Base-by-base conservation (phyloP, 2,329 filamentous ascomycete genomes). In the Trichoderma simmonsii region DNA sequence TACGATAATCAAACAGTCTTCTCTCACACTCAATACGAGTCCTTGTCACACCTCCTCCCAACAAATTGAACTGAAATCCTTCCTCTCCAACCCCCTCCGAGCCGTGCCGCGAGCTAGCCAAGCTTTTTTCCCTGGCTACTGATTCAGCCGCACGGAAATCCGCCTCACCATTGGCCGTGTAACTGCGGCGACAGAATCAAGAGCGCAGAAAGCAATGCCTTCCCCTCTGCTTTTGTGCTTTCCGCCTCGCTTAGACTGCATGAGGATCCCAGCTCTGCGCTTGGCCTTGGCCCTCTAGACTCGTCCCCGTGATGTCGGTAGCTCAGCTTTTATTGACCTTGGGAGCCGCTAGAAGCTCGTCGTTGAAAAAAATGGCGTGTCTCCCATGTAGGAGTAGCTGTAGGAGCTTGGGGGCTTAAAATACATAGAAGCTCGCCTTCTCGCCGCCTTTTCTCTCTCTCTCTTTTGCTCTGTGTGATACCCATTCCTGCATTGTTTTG, bases 201-300 rank as follows among this genome's bases (percentile, higher is more conserved):
- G 39, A 62, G 48, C 48, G 32, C 34, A 57, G 21, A n/a, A n/a
- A 39, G 15, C 26, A 34, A 34, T 32, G 24, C 18, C 39, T 2
- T 60, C 43, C 61, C 39, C 67, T 56, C 36, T 70, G 15, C 57
- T 48, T 48, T 26, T 30, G 28, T 60, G 57, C 30, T 43, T 43
- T 36, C 59, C 43, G 63, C 56, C 30, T 71, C 70, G 70, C 70
- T 61, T 71, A 59, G 60, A 14, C 61, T 72, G 70, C 70, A 72
- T 59, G 60, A 60, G 32, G 36, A 51, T 30, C 70, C 54, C 56
- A 51, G 36, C 28, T 51, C 36, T 72, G 39, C 30, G 26, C 69
- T 32, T 71, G 61, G 43, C 12, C 26, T 32, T 24, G 24, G 30
- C 60, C 54, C 39, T 71, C 48, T 56, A 43, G 61, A 26, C 48